Evolutionary conservation across 1,139 yeast genomes (phyloP).

Genomic region (Citeromyces siamensis): DNA sequence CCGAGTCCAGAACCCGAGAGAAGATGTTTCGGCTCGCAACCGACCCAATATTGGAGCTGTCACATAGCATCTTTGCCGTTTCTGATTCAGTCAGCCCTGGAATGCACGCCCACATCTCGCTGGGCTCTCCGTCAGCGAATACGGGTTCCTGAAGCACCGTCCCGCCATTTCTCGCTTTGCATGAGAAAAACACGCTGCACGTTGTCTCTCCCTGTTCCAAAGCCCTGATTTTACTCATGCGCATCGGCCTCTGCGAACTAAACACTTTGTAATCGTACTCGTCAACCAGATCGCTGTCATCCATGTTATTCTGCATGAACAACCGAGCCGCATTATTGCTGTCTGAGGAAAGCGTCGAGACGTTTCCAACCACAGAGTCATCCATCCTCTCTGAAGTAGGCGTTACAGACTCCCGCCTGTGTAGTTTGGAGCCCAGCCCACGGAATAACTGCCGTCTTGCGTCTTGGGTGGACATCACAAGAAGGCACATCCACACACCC

Average conservation of each 20-base stretch:
- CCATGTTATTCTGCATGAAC: conserved; percentile 9
- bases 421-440: conserved; percentile 16
- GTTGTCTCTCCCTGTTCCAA: conserved; percentile 25
- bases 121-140: conserved; percentile 7
- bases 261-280: conserved; percentile 23
- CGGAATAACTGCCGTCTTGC: conserved; percentile 21
- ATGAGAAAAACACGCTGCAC: conserved; percentile 15
- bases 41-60: background rate
- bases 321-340: conserved; percentile 11
- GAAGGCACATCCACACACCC: background rate
- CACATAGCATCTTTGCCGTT: conserved; percentile 4
- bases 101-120: conserved; percentile 9
- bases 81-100: conserved; percentile 6
- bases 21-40: background rate
- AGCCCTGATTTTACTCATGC: conserved; percentile 23
- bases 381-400: conserved; percentile 2
- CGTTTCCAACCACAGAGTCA: background rate
- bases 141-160: conserved; percentile 7
- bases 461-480: background rate
- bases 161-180: conserved; percentile 8
- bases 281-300: conserved; percentile 8
- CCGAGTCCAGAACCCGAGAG: background rate
- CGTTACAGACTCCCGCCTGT: background rate
- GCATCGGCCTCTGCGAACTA: conserved; percentile 20
- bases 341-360: conserved; percentile 10